phyloP scores from a whole-genome alignment of 345 rosid species.

The Pistacia vera region DNA sequence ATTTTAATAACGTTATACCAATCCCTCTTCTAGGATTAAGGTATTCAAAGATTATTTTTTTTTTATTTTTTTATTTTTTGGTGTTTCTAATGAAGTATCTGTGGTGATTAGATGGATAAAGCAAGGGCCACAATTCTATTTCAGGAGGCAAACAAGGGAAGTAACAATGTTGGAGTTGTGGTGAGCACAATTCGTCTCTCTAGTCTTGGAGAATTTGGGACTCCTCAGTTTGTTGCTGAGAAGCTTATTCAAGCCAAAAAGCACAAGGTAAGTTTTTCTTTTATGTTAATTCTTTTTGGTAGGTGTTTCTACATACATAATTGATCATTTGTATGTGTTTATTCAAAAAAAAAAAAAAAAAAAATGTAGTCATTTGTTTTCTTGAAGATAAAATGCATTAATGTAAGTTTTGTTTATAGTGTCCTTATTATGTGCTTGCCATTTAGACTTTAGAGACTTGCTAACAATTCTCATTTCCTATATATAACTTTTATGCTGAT shows the following conservation, averaged over 20 bases:
- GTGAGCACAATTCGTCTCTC: no score
- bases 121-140: slow-evolving; percentile 41
- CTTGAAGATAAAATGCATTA: no score
- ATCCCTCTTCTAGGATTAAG: slow-evolving; percentile 75
- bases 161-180: no score
- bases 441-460: no score
- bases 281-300: neutral
- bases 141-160: no score
- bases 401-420: no score
- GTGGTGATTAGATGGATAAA: slow-evolving; percentile 62
- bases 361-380: no score
- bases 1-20: no score
- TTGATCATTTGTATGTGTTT: neutral
- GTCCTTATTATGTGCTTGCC: no score
- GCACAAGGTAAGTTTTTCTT: slow-evolving; percentile 52
- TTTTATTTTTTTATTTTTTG: neutral
- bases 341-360: no score
- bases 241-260: slow-evolving; percentile 87
- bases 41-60: slow-evolving; percentile 26
- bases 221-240: slow-evolving; percentile 77
- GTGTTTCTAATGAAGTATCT: neutral
- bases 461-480: no score
- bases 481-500: neutral
- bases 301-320: neutral
- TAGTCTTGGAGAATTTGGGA: no score